Evolutionary conservation across 1,284 basidiomycete species (phyloP).

Genomic region (Cystobasidium pallidum): DNA sequence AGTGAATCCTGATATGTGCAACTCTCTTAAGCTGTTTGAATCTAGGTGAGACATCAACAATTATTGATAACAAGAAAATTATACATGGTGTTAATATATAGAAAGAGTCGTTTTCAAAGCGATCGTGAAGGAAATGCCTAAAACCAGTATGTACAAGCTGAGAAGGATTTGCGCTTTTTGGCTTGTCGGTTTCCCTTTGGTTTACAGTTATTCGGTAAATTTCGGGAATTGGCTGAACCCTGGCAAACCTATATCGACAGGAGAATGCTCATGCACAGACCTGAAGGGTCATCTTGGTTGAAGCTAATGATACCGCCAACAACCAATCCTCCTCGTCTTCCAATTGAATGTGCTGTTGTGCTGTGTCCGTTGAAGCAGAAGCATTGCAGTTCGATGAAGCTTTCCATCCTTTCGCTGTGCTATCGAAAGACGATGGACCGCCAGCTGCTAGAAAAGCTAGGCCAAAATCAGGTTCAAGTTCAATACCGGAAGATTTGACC

Average conservation of each 20-base stretch:
- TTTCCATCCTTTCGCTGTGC: conserved; percentile 16
- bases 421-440: neutral
- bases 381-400: neutral
- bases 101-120: neutral
- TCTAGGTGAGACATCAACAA: no score
- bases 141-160: no score
- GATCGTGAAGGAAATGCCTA: neutral
- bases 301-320: conserved; percentile 22
- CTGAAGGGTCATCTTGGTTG: conserved; percentile 28
- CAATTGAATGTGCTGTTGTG: conserved; percentile 4
- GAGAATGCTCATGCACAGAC: neutral
- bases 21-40: no score
- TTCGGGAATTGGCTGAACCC: no score
- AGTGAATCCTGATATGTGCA: neutral
- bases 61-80: no score
- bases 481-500: conserved; percentile 23
- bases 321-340: conserved; percentile 42
- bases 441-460: conserved; percentile 13
- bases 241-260: no score
- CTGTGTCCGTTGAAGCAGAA: neutral
- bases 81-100: no score
- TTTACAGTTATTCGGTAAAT: no score
- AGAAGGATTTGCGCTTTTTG: neutral
- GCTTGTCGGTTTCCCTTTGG: no score
- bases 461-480: conserved; percentile 1